Percentiles rank a stretch among this genome's conserved stretches.
Conservation (phyloP, 345 rosid genomes). For the Populus pruinosa region DNA sequence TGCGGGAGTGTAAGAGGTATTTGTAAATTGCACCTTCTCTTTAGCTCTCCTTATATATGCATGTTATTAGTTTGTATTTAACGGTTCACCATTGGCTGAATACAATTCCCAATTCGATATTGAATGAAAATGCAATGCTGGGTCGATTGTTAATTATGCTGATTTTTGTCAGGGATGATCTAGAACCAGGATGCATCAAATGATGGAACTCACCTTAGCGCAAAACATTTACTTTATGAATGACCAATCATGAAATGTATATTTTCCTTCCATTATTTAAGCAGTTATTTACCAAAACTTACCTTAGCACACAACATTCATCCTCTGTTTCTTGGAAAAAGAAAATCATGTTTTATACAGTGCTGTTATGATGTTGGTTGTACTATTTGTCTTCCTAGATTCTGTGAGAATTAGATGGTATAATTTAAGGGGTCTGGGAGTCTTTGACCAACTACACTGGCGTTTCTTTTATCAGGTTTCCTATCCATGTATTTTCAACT, state of each 20-base stretch:
- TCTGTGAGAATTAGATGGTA: neutral
- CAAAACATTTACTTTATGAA: too few species aligned
- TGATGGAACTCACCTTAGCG: neutral
- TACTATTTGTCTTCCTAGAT: neutral
- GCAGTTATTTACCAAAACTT: too few species aligned
- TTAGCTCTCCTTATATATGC: neutral
- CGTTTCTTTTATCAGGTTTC: neutral
- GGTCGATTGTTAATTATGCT: neutral
- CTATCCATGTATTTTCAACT: neutral
- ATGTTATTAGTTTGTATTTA: neutral
- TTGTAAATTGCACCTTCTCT: neutral
- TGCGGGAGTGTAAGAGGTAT: slow-evolving; percentile 33
- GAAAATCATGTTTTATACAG: neutral
- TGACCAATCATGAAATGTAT: too few species aligned
- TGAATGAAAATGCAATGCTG: neutral
- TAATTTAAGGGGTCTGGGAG: neutral
- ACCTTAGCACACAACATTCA: neutral
- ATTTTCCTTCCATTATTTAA: too few species aligned
- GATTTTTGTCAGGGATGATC: neutral
- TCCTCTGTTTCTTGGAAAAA: neutral
- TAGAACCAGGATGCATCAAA: neutral
- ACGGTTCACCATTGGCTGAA: neutral
- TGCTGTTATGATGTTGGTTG: neutral
- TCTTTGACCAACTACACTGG: neutral
- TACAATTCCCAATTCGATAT: neutral